These are phyloP conservation scores for Stagonosporopsis tanaceti DNA, from an alignment of 2,329 filamentous ascomycete genomes.

Conservation along the genomic window DNA sequence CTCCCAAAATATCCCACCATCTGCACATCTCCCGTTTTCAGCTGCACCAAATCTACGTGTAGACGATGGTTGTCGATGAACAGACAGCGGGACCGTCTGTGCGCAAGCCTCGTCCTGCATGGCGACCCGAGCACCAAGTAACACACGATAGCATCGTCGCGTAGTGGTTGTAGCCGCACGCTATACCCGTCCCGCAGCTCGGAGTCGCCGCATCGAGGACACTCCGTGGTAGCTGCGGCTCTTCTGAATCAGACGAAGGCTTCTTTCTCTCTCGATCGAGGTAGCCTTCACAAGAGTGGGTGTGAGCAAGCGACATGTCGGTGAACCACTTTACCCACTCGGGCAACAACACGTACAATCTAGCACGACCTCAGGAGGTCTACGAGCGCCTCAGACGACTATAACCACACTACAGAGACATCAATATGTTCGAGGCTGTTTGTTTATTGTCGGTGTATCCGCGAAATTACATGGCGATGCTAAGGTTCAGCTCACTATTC, in stretches of 20 bases:
- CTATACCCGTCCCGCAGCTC: conserved; percentile 4
- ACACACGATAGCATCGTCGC: conserved; percentile 7
- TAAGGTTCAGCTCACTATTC: conserved; percentile 8
- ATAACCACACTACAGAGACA: not conserved
- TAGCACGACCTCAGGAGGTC: conserved; percentile 4
- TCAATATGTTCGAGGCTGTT: not conserved
- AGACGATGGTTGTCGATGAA: not conserved
- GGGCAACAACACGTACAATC: not conserved
- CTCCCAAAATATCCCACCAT: conserved; percentile 7
- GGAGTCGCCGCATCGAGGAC: conserved; percentile 11
- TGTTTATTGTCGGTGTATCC: conserved; percentile 10
- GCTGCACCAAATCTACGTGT: conserved; percentile 7
- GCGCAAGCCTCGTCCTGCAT: conserved; percentile 14
- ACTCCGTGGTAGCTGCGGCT: conserved; percentile 9
- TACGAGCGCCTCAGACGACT: conserved; percentile 1
- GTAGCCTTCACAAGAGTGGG: not conserved
- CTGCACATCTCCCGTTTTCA: conserved; percentile 6
- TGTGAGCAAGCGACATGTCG: not conserved
- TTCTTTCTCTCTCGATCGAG: conserved; percentile 7
- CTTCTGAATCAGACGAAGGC: conserved; percentile 5
- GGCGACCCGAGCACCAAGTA: conserved; percentile 9
- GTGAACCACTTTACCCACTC: not conserved
- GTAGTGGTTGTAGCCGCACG: conserved; percentile 12
- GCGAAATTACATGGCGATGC: conserved; percentile 5
- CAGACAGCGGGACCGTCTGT: not conserved